phyloP scores from a whole-genome alignment of 148 eudicot species.

The Persicaria maculosa region DNA sequence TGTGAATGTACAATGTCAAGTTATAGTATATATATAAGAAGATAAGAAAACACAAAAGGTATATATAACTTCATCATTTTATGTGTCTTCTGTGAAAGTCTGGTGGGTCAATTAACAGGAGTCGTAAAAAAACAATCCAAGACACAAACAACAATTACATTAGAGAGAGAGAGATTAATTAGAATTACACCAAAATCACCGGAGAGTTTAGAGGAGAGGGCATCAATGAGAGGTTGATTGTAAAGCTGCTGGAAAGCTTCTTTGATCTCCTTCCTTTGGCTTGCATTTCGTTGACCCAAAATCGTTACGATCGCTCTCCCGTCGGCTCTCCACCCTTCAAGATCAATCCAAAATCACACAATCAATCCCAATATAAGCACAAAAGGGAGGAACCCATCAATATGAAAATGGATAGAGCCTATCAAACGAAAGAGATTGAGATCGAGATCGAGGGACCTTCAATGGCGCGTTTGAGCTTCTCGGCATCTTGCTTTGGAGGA shows the following conservation, averaged over 20 bases:
- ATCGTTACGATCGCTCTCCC: conserved; percentile 43
- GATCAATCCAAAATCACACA: background rate
- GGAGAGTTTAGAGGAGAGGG: conserved; percentile 51
- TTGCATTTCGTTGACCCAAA: conserved; percentile 63
- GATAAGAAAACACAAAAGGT: background rate
- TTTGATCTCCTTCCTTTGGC: conserved; percentile 53
- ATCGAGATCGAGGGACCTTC: conserved; percentile 25
- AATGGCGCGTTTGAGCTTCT: conserved; percentile 43
- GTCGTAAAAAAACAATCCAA: background rate
- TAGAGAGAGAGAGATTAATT: background rate
- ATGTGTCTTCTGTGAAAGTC: background rate
- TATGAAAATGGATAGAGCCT: conserved; percentile 1
- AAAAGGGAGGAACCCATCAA: background rate
- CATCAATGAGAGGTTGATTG: conserved; percentile 43
- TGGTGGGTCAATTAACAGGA: background rate
- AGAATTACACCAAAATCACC: conserved; percentile 54
- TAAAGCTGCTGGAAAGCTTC: conserved; percentile 54
- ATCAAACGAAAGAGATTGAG: background rate
- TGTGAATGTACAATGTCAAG: background rate
- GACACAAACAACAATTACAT: background rate
- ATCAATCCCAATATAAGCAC: background rate
- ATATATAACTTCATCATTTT: background rate
- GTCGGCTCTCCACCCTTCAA: conserved; percentile 55
- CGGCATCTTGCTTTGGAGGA: conserved; percentile 48
- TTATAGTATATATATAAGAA: background rate